phyloP scores from a whole-genome alignment of 2,329 filamentous ascomycete genomes.

The Aureobasidium vineae region DNA sequence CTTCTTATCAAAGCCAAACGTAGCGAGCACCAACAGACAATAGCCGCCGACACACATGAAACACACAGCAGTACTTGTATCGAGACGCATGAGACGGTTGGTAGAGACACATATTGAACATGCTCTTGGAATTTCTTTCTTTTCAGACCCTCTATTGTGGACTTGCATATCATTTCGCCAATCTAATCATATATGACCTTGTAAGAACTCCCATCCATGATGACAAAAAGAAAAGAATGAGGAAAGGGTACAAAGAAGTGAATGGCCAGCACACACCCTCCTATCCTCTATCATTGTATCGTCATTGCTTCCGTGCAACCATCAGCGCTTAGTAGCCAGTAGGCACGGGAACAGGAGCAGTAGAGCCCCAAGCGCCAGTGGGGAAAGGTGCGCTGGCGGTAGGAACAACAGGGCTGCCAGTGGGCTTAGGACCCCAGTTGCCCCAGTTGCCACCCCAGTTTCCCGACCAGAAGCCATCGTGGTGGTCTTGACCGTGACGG shows the following conservation, averaged over 20 bases:
- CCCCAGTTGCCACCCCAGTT: constrained; percentile 10
- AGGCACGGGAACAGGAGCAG: constrained; percentile 12
- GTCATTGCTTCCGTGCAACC: not conserved
- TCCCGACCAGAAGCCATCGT: constrained; percentile 11
- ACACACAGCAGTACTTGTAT: not conserved
- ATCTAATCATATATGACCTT: not conserved
- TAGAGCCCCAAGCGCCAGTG: constrained; percentile 1
- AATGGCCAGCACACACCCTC: constrained; percentile 13
- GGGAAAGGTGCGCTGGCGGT: not conserved
- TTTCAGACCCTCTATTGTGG: not conserved
- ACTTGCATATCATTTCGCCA: not conserved
- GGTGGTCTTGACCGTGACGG: not conserved
- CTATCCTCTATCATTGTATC: constrained; percentile 1
- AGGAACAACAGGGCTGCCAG: not conserved
- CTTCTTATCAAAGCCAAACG: constrained; percentile 2
- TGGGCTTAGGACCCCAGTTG: constrained; percentile 13
- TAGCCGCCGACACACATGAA: not conserved
- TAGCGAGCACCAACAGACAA: not conserved
- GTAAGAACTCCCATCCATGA: not conserved
- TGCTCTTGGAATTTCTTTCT: not conserved
- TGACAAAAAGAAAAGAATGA: not conserved
- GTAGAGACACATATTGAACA: not conserved
- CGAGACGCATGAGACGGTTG: too few species aligned
- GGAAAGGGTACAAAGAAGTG: not conserved
- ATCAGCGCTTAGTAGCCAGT: constrained; percentile 3